These are phyloP conservation scores for Gliomastix tumulicola DNA, from an alignment of 2,329 filamentous ascomycete genomes.

Conservation along the genomic window DNA sequence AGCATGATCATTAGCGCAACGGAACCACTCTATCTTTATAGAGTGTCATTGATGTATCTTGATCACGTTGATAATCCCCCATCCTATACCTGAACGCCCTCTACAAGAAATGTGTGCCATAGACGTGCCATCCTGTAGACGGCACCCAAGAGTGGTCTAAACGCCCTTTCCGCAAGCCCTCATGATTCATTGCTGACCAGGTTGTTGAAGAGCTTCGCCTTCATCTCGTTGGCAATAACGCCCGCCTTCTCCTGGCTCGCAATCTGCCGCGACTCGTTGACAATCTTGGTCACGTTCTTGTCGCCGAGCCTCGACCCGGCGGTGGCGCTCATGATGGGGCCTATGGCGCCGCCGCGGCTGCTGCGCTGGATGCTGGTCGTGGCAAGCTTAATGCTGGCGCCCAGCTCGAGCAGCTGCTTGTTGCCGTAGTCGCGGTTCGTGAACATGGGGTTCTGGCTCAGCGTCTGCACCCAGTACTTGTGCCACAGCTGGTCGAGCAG, in stretches of 20 bases:
- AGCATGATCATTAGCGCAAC: too few relatives aligned
- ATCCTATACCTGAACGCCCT: constrained; percentile 1
- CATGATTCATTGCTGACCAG: constrained; percentile 11
- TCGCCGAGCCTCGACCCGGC: constrained; percentile 22
- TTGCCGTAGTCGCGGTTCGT: constrained; percentile 90
- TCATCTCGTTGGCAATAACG: constrained; percentile 54
- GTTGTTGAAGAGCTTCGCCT: constrained; percentile 53
- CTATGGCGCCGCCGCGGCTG: not conserved
- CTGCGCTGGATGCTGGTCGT: constrained; percentile 22
- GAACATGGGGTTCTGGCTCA: constrained; percentile 83
- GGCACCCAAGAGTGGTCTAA: not conserved
- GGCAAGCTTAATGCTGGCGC: constrained; percentile 70
- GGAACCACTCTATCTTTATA: too few relatives aligned
- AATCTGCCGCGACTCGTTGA: constrained; percentile 54
- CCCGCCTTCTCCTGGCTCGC: constrained; percentile 57
- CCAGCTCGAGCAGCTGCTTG: constrained; percentile 85
- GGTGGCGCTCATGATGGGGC: not conserved
- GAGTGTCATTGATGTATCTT: too few relatives aligned
- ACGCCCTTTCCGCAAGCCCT: not conserved
- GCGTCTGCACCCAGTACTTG: constrained; percentile 97
- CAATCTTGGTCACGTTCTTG: constrained; percentile 50
- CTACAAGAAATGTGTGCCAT: not conserved
- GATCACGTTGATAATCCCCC: too few relatives aligned
- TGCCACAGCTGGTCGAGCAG: constrained; percentile 91
- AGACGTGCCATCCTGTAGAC: too few relatives aligned